phyloP scores from a whole-genome alignment of 192 early-diverging fungal genomes.

The Coemansia guatemalensis region DNA sequence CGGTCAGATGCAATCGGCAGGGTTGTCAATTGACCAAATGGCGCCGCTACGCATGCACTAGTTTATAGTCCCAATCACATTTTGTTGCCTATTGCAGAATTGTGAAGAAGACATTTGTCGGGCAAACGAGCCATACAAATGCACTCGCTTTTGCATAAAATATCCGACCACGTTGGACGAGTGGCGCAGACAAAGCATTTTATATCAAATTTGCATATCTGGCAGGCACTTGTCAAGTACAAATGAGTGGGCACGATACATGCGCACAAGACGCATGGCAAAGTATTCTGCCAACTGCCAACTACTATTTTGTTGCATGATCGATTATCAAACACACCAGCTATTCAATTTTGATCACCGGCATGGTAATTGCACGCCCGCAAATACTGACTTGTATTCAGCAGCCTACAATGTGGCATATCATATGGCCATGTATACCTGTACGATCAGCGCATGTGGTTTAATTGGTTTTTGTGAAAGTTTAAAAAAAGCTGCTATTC shows the following conservation, averaged over 20 bases:
- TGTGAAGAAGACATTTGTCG: neutral
- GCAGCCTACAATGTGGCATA: neutral
- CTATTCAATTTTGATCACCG: neutral
- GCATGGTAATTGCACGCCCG: neutral
- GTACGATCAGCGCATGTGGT: neutral
- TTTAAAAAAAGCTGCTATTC: neutral
- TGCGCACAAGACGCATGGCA: neutral
- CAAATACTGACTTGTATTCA: neutral
- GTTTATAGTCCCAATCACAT: neutral
- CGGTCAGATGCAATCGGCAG: neutral
- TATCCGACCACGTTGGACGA: neutral
- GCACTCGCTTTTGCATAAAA: neutral
- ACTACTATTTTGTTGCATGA: neutral
- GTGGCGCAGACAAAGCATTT: neutral
- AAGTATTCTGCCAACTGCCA: neutral
- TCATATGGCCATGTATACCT: neutral
- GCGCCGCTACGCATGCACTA: neutral
- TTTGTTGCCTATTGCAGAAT: neutral
- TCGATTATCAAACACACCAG: neutral
- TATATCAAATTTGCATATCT: neutral
- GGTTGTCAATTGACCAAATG: neutral
- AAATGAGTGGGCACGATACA: neutral
- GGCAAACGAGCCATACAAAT: neutral
- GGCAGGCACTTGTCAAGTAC: neutral
- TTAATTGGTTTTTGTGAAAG: neutral